Percentiles rank a stretch among this genome's conserved stretches.
phyloP scores from a whole-genome alignment of 2,329 filamentous ascomycete genomes.

The Pseudogymnoascus sp. region DNA sequence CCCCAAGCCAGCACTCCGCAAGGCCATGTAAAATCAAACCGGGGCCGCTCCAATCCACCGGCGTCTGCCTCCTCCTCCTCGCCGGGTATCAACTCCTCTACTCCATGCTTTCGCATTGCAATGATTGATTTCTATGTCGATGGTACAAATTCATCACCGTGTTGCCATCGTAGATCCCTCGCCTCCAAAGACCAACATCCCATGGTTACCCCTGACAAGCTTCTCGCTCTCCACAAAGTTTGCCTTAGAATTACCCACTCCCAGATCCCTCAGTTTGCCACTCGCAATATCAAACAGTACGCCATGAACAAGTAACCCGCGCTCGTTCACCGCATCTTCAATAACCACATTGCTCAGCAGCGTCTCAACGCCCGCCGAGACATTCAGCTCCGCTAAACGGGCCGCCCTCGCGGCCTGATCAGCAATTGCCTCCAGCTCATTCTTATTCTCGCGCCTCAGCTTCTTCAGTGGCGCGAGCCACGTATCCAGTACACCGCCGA shows the following conservation, averaged over 20 bases:
- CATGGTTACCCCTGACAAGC: constrained; percentile 40
- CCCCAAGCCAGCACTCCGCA: neutral
- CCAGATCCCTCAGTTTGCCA: constrained; percentile 42
- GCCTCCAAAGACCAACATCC: constrained; percentile 41
- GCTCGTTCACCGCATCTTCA: constrained; percentile 59
- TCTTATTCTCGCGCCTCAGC: constrained; percentile 37
- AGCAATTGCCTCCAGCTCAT: constrained; percentile 46
- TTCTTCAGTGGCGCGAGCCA: constrained; percentile 46
- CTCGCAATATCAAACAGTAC: constrained; percentile 58
- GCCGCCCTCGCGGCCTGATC: constrained; percentile 46
- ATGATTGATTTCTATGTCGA: neutral
- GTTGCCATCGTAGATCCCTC: constrained; percentile 32
- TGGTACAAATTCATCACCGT: constrained; percentile 16
- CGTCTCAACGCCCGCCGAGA: constrained; percentile 57
- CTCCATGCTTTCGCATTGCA: constrained; percentile 5
- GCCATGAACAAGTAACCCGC: constrained; percentile 69
- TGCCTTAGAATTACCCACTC: constrained; percentile 30
- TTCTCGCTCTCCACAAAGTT: constrained; percentile 16
- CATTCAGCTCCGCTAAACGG: constrained; percentile 69
- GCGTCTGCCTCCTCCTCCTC: neutral
- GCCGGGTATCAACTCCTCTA: constrained; percentile 6
- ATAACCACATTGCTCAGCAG: constrained; percentile 62
- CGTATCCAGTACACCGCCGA: constrained; percentile 47
- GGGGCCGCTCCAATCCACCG: neutral
- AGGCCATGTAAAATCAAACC: constrained; percentile 1